These are phyloP conservation scores for Erysimum pusillum DNA, from an alignment of 441 rosid genomes.

Conservation along the genomic window DNA sequence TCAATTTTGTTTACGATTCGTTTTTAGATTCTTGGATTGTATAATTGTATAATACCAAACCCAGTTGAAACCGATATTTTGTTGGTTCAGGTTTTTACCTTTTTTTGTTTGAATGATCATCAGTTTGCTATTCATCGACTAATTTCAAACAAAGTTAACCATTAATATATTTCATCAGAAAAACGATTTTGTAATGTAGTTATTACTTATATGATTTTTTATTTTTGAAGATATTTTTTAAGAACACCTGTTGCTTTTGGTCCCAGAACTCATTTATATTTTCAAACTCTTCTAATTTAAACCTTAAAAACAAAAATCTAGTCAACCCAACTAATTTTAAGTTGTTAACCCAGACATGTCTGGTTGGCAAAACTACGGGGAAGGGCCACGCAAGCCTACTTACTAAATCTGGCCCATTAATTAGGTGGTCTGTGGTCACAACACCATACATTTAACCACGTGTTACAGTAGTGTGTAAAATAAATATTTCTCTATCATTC, in stretches of 20 bases:
- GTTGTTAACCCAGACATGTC: background rate
- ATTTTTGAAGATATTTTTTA: background rate
- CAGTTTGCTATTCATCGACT: background rate
- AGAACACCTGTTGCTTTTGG: background rate
- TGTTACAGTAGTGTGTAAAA: background rate
- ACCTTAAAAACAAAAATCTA: background rate
- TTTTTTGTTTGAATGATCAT: background rate
- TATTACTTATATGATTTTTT: background rate
- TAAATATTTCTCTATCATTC: background rate
- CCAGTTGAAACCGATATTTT: background rate
- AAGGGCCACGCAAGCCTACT: slow-evolving; percentile 27
- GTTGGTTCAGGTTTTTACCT: background rate
- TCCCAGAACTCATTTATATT: background rate
- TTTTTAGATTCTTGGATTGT: background rate
- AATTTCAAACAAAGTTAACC: background rate
- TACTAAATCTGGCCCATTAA: slow-evolving; percentile 11
- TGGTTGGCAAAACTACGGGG: background rate
- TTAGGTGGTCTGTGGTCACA: background rate
- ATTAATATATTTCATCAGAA: background rate
- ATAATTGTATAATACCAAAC: background rate
- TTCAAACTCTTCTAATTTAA: background rate
- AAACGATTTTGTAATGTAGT: background rate
- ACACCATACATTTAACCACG: background rate
- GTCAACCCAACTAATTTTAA: background rate
- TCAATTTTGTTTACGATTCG: background rate